These are phyloP conservation scores for Talaromyces liani DNA, from an alignment of 495 filamentous ascomycete species.

Conservation along the genomic window DNA sequence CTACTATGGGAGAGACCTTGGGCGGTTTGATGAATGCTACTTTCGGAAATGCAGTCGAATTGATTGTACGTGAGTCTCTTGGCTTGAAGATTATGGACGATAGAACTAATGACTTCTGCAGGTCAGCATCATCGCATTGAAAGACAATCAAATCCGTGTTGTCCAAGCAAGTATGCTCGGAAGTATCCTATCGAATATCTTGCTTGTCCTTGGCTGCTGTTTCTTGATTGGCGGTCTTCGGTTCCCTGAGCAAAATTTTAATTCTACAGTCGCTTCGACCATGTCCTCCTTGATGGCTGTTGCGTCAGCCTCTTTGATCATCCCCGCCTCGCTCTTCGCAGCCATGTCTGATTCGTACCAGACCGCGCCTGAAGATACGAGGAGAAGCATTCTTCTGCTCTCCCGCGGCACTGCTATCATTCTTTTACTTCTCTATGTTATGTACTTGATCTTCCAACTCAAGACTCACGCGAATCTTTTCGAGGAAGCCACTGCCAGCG, in stretches of 20 bases:
- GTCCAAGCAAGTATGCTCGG: conserved; percentile 98
- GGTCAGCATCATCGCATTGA: conserved; percentile 91
- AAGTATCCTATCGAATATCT: conserved; percentile 90
- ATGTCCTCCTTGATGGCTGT: conserved; percentile 96
- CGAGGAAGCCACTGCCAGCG: conserved; percentile 48
- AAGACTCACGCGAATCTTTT: conserved; percentile 75
- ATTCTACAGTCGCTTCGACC: conserved; percentile 81
- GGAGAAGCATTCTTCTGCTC: conserved; percentile 65
- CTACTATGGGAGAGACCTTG: conserved; percentile 77
- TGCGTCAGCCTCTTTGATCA: conserved; percentile 83
- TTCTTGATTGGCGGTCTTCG: conserved; percentile 81
- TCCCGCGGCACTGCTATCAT: conserved; percentile 90
- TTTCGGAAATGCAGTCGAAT: conserved; percentile 96
- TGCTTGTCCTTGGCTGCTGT: conserved; percentile 93
- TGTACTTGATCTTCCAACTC: conserved; percentile 90
- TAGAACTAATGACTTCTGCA: conserved; percentile 23
- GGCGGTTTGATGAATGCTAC: conserved; percentile 93
- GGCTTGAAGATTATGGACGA: conserved; percentile 4
- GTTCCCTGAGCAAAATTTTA: conserved; percentile 66
- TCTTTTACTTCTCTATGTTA: conserved; percentile 75
- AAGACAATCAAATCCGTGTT: conserved; percentile 80
- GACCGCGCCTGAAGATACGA: conserved; percentile 27
- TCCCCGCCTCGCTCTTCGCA: conserved; percentile 76
- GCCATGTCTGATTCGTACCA: conserved; percentile 30
- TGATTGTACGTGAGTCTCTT: conserved; percentile 63